A percentile compares a stretch with the other conserved stretches of the same genome.
phyloP scores from a whole-genome alignment of 345 rosid genomes.

The Dipteronia dyeriana region DNA sequence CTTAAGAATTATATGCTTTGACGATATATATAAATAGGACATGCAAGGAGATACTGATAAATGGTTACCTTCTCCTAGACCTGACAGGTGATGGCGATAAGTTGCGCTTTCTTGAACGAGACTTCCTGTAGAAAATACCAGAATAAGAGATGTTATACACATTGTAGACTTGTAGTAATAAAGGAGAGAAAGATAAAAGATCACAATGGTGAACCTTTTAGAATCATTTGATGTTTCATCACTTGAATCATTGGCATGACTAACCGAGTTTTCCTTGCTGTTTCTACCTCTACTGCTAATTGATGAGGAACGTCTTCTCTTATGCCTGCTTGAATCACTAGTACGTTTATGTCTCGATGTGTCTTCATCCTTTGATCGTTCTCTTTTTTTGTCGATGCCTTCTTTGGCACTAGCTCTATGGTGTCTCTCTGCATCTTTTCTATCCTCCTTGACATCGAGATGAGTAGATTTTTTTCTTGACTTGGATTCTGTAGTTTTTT shows the following conservation, averaged over 20 bases:
- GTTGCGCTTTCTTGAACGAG: constrained; percentile 51
- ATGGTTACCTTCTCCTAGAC: constrained; percentile 80
- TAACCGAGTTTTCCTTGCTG: constrained; percentile 42
- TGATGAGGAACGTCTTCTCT: constrained; percentile 70
- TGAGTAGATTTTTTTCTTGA: constrained; percentile 47
- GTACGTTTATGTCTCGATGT: constrained; percentile 43
- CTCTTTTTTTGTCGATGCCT: constrained; percentile 48
- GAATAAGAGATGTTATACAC: constrained; percentile 26
- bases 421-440: constrained; percentile 54
- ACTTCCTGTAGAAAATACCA: constrained; percentile 53
- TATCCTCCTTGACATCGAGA: constrained; percentile 48
- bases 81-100: constrained; percentile 81
- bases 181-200: constrained; percentile 19
- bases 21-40: neutral
- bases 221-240: constrained; percentile 78
- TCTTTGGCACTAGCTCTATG: constrained; percentile 51
- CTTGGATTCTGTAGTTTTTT: constrained; percentile 52
- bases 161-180: neutral
- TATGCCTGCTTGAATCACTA: constrained; percentile 61
- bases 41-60: constrained; percentile 23
- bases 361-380: constrained; percentile 55
- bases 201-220: constrained; percentile 49
- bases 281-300: constrained; percentile 50
- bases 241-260: constrained; percentile 45
- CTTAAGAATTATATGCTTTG: neutral